These are phyloP conservation scores for Pontederia crassipes DNA, from an alignment of 176 grass and related monocot genomes.

Conservation along the genomic window DNA sequence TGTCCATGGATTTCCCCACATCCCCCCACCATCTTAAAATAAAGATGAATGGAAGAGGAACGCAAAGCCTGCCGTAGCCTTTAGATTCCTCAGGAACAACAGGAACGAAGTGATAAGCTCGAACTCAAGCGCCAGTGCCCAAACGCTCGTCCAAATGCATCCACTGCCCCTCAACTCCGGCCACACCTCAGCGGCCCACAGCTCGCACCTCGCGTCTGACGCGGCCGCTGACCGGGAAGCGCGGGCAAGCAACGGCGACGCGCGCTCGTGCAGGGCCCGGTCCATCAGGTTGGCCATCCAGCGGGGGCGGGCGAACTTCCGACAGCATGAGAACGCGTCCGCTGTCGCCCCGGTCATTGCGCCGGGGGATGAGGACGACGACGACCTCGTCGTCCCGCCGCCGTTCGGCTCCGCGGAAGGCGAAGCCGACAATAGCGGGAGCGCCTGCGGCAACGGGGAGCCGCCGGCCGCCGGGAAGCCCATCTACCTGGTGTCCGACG, in stretches of 20 bases:
- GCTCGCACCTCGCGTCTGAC: no score
- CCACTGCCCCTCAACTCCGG: no score
- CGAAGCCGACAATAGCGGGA: background rate
- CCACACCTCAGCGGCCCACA: no score
- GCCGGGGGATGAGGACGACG: background rate
- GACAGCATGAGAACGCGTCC: background rate
- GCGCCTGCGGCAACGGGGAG: slow-evolving; percentile 16
- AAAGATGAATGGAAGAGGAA: no score
- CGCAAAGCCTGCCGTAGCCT: no score
- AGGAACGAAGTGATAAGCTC: no score
- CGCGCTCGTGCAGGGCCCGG: slow-evolving; percentile 57
- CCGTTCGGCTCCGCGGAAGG: background rate
- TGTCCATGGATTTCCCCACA: no score
- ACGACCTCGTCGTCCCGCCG: background rate
- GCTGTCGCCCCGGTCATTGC: background rate
- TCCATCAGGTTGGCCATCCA: slow-evolving; percentile 49
- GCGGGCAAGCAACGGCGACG: background rate
- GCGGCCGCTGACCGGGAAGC: no score
- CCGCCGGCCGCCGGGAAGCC: slow-evolving; percentile 32
- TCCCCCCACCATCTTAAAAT: no score
- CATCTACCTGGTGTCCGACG: slow-evolving; percentile 97
- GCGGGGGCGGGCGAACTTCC: slow-evolving; percentile 29
- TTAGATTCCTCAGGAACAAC: no score
- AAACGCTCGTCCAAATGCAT: no score
- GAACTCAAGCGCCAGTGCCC: no score